Evolutionary conservation across 192 early-diverging fungal species (phyloP), one percentile per base, ranked within the genome.

Genomic region (Linderina pennispora): DNA sequence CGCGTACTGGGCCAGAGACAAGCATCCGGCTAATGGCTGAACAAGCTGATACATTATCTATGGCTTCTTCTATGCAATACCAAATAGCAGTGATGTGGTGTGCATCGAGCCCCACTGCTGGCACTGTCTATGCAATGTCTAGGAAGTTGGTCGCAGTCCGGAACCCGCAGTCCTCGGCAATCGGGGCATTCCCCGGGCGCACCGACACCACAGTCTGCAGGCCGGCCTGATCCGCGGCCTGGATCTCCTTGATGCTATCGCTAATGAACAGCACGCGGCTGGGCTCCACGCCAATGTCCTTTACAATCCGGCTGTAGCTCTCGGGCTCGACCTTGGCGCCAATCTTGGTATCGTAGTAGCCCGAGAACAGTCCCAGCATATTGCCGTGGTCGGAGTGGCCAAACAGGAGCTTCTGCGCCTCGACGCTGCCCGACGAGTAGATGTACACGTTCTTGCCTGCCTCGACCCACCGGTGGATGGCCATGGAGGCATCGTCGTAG

Each of bases 401-500:
- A 70, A 99, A 96, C 8, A 99, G 62, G 9, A 96, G 75, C 66
- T 97, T 97, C 49, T 99, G 96, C 0, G 94, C 96, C 25, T 75
- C 66, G 4, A 99, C 78, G 37, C 90, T 93, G 8, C 96, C 96
- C 48, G 93, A 97, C 20, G 93, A 96, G 77, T 97, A 99, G 24
- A 99, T 96, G 56, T 85, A 96, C 33, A 97, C 76, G 49, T 73
- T 75, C 33, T 77, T 72, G 18, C 75, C 78, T 4, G 53, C 44
- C 14, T 62, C 39, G 17, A 56, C 70, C 93, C 92, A 97, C 18
- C 60, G 38, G 8, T 84, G 63, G 0, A 99, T 78, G 1, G 86
- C 85, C 8, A 77, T 75, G 4, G 87, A 69, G 1, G 96, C 96
- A 66, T 99, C 96, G 10, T 79, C 69, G 50, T 87, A 99, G 9